These are phyloP conservation scores for Alternaria dauci DNA, from an alignment of 2,329 filamentous ascomycete species.

Conservation along the genomic window DNA sequence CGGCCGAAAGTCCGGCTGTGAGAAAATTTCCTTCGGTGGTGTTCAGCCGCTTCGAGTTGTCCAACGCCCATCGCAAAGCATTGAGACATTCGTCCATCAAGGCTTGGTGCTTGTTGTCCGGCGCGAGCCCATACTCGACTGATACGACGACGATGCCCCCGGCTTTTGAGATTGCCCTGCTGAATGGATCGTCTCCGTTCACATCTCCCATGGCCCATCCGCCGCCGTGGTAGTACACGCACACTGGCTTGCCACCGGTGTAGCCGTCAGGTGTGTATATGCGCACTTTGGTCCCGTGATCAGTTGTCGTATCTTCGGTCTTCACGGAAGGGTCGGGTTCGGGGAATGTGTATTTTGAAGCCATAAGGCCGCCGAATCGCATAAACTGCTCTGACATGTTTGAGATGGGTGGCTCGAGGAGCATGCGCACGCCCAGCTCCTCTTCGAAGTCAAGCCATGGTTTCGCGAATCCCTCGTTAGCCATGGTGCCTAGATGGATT, in stretches of 20 bases:
- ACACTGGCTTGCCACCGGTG: constrained; percentile 40
- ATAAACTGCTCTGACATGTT: constrained; percentile 26
- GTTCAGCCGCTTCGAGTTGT: constrained; percentile 36
- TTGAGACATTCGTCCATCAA: constrained; percentile 49
- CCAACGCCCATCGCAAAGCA: constrained; percentile 44
- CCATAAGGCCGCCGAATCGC: constrained; percentile 29
- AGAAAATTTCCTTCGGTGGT: constrained; percentile 42
- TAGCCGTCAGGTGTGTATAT: constrained; percentile 49
- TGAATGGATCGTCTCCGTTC: constrained; percentile 43
- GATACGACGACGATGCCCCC: constrained; percentile 44
- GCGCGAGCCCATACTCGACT: constrained; percentile 49
- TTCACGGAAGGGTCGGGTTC: constrained; percentile 43
- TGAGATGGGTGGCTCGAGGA: constrained; percentile 35
- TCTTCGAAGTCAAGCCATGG: constrained; percentile 47
- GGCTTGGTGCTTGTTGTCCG: constrained; percentile 44
- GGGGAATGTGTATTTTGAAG: constrained; percentile 40
- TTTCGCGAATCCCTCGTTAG: constrained; percentile 35
- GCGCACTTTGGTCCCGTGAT: constrained; percentile 40
- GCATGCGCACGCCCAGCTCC: constrained; percentile 40
- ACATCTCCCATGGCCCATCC: constrained; percentile 51
- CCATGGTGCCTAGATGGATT: background rate
- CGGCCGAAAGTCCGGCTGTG: constrained; percentile 51
- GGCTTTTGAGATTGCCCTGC: constrained; percentile 34
- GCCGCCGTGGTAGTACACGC: constrained; percentile 50
- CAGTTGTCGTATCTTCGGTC: constrained; percentile 40